Evolutionary conservation across 2,329 filamentous ascomycete genomes (phyloP).

Genomic region (Dothideomycetes sp.): DNA sequence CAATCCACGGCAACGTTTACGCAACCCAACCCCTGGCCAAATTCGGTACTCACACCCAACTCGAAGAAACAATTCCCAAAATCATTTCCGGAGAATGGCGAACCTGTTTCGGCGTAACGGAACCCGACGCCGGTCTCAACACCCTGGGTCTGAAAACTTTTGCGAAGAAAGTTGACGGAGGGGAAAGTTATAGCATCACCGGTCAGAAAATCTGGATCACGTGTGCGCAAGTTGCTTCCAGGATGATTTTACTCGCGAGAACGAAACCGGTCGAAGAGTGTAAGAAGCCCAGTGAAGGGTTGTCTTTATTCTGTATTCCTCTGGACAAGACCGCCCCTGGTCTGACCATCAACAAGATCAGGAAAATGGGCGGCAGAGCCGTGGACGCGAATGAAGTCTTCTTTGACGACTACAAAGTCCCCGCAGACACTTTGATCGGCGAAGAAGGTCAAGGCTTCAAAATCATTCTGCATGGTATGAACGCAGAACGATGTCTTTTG

Average conservation of each 20-base stretch:
- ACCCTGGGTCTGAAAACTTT: constrained; percentile 61
- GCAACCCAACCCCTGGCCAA: constrained; percentile 66
- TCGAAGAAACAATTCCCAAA: constrained; percentile 54
- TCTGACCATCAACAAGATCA: constrained; percentile 61
- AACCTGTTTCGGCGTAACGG: constrained; percentile 77
- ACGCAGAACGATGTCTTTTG: constrained; percentile 67
- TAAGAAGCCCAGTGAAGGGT: constrained; percentile 60
- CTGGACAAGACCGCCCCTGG: constrained; percentile 53
- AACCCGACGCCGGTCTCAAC: constrained; percentile 71
- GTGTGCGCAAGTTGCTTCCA: constrained; percentile 69
- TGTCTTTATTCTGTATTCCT: constrained; percentile 74
- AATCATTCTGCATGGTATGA: constrained; percentile 65
- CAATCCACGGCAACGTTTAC: constrained; percentile 57
- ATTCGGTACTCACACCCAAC: constrained; percentile 60
- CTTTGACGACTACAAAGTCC: constrained; percentile 68
- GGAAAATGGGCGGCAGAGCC: constrained; percentile 76
- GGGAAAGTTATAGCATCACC: constrained; percentile 54
- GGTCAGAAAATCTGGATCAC: constrained; percentile 90
- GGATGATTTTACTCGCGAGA: constrained; percentile 75
- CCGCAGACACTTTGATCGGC: constrained; percentile 57
- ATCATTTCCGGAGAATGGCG: constrained; percentile 64
- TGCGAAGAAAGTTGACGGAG: constrained; percentile 51
- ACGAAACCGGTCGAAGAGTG: constrained; percentile 62
- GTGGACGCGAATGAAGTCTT: constrained; percentile 84
- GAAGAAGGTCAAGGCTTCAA: constrained; percentile 68